A percentile compares a stretch with the other conserved stretches of the same genome.
Conservation (phyloP, 2,329 filamentous ascomycete species). For the Neofusicoccum ribis region DNA sequence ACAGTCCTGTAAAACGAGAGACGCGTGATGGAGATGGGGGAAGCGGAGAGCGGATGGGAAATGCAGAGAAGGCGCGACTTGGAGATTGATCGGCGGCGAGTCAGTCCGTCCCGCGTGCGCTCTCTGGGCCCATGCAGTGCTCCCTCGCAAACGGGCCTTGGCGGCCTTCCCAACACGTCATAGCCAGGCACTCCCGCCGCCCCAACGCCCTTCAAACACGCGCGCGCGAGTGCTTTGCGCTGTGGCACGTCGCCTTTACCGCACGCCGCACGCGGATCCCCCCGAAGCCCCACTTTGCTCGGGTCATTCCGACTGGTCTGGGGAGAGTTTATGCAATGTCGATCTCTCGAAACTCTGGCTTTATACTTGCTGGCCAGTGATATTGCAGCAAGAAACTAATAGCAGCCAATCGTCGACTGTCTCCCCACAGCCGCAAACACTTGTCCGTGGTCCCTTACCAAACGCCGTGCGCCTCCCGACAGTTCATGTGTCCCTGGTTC, state of each 20-base stretch:
- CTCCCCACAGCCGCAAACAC: background rate
- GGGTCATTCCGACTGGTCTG: background rate
- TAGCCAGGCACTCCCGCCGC: background rate
- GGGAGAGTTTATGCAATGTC: background rate
- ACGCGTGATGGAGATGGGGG: constrained; percentile 4
- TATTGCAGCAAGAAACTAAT: background rate
- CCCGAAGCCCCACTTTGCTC: background rate
- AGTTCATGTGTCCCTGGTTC: too few relatives aligned
- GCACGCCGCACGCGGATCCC: background rate
- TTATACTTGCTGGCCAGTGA: background rate
- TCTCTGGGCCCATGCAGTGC: background rate
- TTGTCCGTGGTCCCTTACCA: background rate
- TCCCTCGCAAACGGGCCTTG: constrained; percentile 9
- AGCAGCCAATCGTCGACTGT: background rate
- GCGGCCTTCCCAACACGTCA: constrained; percentile 4
- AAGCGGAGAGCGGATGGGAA: constrained; percentile 9
- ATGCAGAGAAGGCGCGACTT: constrained; percentile 2
- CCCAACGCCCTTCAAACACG: background rate
- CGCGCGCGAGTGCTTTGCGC: background rate
- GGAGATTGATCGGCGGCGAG: constrained; percentile 13
- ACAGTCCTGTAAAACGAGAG: background rate
- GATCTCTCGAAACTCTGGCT: background rate
- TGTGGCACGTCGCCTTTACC: background rate
- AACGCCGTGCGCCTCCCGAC: constrained; percentile 15
- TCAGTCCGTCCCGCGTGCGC: background rate